Conservation (phyloP, 345 rosid species). For the Turritis glabra region DNA sequence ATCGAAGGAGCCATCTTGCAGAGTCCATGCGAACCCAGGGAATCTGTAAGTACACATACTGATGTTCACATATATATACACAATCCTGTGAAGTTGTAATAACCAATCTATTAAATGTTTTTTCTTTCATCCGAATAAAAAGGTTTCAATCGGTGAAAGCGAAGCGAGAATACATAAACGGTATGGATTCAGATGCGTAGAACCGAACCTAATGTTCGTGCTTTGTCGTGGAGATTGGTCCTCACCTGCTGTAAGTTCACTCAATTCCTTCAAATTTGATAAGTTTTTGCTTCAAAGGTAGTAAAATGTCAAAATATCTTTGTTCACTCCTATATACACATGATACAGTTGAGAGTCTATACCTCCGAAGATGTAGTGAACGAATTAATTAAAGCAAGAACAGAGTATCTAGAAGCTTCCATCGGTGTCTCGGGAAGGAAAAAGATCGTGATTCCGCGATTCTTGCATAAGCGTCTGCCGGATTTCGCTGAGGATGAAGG, state of each 20-base stretch:
- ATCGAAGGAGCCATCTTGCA: slow-evolving; percentile 87
- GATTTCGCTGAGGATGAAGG: slow-evolving; percentile 41
- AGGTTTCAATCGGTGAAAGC: slow-evolving; percentile 28
- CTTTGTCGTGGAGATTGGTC: slow-evolving; percentile 47
- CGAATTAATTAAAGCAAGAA: slow-evolving; percentile 41
- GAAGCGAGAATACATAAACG: slow-evolving; percentile 24
- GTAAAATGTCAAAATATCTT: slow-evolving; percentile 1
- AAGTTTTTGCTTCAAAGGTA: neutral
- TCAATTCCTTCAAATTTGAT: neutral
- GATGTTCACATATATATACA: neutral
- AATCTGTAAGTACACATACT: slow-evolving; percentile 23
- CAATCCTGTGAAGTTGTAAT: neutral
- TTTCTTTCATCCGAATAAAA: neutral
- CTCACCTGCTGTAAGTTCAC: slow-evolving; percentile 42
- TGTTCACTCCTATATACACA: neutral
- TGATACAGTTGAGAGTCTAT: slow-evolving; percentile 39
- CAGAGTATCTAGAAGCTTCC: slow-evolving; percentile 41
- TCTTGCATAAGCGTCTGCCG: slow-evolving; percentile 18
- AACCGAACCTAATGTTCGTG: slow-evolving; percentile 39
- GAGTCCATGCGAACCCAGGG: slow-evolving; percentile 60
- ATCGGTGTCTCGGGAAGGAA: slow-evolving; percentile 34
- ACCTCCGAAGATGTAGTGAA: slow-evolving; percentile 42
- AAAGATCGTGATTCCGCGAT: slow-evolving; percentile 34
- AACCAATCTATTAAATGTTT: neutral
- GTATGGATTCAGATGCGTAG: slow-evolving; percentile 39